Percentiles rank a stretch among this genome's conserved stretches.
Evolutionary conservation across 257 asterid genomes (phyloP).

Genomic region (Gentiana dahurica): DNA sequence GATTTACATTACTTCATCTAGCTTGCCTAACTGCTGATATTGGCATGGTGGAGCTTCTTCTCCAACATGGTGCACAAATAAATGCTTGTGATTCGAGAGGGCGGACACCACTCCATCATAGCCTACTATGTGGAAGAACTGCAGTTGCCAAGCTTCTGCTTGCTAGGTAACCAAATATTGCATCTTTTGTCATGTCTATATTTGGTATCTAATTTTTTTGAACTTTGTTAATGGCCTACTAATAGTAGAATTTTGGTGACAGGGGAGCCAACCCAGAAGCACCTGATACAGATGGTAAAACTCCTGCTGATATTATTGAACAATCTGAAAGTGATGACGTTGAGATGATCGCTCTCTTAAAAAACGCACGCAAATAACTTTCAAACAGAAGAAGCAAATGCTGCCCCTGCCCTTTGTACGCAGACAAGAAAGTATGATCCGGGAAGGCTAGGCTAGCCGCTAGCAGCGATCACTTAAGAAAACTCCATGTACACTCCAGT

Average conservation of each 20-base stretch:
- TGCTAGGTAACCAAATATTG: constrained; percentile 33
- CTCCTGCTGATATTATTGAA: constrained; percentile 46
- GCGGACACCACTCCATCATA: constrained; percentile 74
- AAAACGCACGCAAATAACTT: constrained; percentile 43
- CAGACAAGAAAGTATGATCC: no score
- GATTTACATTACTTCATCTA: constrained; percentile 79
- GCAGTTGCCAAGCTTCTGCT: constrained; percentile 58
- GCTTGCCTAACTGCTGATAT: constrained; percentile 86
- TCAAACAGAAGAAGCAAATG: constrained; percentile 1
- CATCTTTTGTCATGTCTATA: background rate
- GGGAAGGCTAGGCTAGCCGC: no score
- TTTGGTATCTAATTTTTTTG: background rate
- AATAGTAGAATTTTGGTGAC: constrained; percentile 9
- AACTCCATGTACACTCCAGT: no score
- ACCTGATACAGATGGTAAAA: constrained; percentile 58
- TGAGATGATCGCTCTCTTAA: constrained; percentile 64
- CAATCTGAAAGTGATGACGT: constrained; percentile 49
- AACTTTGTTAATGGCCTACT: background rate
- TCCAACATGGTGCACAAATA: constrained; percentile 70
- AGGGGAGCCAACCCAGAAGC: constrained; percentile 84
- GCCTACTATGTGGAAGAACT: constrained; percentile 56
- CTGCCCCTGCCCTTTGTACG: background rate
- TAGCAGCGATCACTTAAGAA: no score
- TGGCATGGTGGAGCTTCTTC: constrained; percentile 87
- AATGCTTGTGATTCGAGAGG: constrained; percentile 57